phyloP scores from a whole-genome alignment of 768 basidiomycete species.

The Trametes cingulata region DNA sequence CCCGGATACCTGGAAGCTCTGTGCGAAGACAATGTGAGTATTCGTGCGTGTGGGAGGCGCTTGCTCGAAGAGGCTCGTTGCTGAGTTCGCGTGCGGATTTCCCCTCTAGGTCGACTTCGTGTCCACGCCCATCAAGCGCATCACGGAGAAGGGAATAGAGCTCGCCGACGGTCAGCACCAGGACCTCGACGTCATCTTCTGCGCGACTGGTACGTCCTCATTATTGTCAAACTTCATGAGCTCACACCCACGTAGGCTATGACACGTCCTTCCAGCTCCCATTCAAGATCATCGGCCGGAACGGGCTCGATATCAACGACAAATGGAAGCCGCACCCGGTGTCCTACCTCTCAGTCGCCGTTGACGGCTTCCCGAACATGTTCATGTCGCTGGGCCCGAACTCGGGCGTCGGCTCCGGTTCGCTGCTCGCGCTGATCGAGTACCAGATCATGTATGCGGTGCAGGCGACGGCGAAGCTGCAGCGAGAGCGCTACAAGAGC shows the following conservation, averaged over 20 bases:
- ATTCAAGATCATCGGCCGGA: constrained; percentile 55
- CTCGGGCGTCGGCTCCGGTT: constrained; percentile 53
- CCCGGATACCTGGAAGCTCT: constrained; percentile 69
- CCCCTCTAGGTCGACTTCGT: constrained; percentile 51
- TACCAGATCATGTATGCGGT: constrained; percentile 59
- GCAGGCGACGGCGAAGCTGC: constrained; percentile 56
- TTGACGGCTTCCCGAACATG: constrained; percentile 72
- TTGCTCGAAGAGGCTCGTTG: not conserved
- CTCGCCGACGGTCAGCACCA: constrained; percentile 53
- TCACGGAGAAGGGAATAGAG: constrained; percentile 59
- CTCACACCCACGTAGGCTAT: constrained; percentile 42
- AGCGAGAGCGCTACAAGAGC: constrained; percentile 61
- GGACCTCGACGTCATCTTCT: constrained; percentile 59
- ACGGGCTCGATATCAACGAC: constrained; percentile 52
- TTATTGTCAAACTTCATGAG: too few relatives aligned
- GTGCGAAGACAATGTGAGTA: constrained; percentile 56
- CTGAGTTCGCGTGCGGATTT: too few relatives aligned
- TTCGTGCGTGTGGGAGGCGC: not conserved
- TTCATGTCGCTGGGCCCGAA: constrained; percentile 62
- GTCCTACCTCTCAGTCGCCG: constrained; percentile 58
- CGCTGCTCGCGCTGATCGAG: constrained; percentile 56
- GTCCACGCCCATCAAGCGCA: constrained; percentile 47
- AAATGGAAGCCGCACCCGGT: constrained; percentile 55
- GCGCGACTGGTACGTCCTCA: constrained; percentile 59
- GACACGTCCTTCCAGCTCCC: constrained; percentile 50